Evolutionary conservation across 176 grass and related monocot species (phyloP).

Genomic region (Cenchrus americanus): DNA sequence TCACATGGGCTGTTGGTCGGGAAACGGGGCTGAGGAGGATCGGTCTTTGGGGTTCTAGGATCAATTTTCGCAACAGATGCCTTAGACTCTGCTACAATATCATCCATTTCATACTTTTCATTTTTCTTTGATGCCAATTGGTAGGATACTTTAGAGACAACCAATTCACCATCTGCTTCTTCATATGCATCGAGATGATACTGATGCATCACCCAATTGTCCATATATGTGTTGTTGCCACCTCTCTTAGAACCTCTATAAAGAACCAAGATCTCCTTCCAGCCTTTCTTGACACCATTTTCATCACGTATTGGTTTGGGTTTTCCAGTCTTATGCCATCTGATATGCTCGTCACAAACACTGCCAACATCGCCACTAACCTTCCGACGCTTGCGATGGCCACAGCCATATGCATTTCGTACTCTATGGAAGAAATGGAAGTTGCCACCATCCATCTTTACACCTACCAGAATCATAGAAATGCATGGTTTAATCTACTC

Average conservation of each 20-base stretch:
- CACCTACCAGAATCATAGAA: slow-evolving; percentile 45
- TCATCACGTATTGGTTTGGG: slow-evolving; percentile 53
- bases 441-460: slow-evolving; percentile 70
- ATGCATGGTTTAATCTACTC: background rate
- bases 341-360: slow-evolving; percentile 8
- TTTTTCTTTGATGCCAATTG: slow-evolving; percentile 40
- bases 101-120: slow-evolving; percentile 33
- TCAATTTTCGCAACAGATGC: slow-evolving; percentile 39
- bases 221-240: slow-evolving; percentile 31
- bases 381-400: slow-evolving; percentile 69
- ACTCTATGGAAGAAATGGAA: slow-evolving; percentile 78
- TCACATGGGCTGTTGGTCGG: slow-evolving; percentile 37
- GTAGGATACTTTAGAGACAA: slow-evolving; percentile 77
- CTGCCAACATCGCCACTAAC: slow-evolving; percentile 5
- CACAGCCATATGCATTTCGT: slow-evolving; percentile 70
- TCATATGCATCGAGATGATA: slow-evolving; percentile 69
- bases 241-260: slow-evolving; percentile 41
- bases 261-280: slow-evolving; percentile 93
- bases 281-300: slow-evolving; percentile 64
- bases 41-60: slow-evolving; percentile 61
- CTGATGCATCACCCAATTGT: slow-evolving; percentile 87
- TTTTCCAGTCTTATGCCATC: slow-evolving; percentile 83
- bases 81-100: background rate
- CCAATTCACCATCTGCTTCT: slow-evolving; percentile 59
- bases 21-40: slow-evolving; percentile 49